Base-by-base conservation (phyloP, 1,284 basidiomycete species). In the Malassezia sp. region DNA sequence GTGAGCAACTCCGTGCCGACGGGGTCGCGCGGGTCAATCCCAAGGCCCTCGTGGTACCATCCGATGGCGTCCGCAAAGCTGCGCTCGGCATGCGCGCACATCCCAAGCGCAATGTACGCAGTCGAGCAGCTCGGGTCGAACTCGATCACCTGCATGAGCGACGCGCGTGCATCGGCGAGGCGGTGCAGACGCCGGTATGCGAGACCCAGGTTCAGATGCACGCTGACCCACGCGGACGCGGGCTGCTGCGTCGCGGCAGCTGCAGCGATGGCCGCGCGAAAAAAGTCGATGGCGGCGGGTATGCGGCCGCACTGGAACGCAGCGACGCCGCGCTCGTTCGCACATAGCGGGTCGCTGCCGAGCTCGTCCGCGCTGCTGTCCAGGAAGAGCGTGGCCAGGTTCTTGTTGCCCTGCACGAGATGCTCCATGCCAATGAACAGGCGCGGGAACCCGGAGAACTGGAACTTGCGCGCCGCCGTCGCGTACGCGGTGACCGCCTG, bases 381-480 rank as follows among this genome's bases (percentile, higher is more conserved):
- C 29, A 99, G 76, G 28, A 89, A 85, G 59, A 96, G 85, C 39
- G 84, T 80, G 0, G 93, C 93, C 27, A 90, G 77, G 14, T 74
- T 71, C 49, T 81, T 77, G 57, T 93, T 88, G 34, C 84, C 85
- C 5, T 96, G 76, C 64, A 84, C 83, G 37, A 97, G 83, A 59
- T 97, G 86, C 67, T 97, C 91, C 87, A 95, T 96, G 2, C 91
- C 93, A 38, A 97, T 87, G 68, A 90, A 97, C 70, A 95, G 80
- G 39, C 90, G 75, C 1, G 93, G 89, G 5, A 97, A 75, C 72
- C 96, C 89, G 1, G 88, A 88, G 12, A 86, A 88, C 43, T 83
- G 84, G 67, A 96, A 96, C 74, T 95, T 82, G 24, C 90, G 76
- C 2, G 88, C 84, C 39, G 87, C 89, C 0, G 93, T 97, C 11